Evolutionary conservation across 306 rosid genomes (phyloP), one percentile per base, ranked within the genome.

Genomic region (Dalbergia cochinchinensis): DNA sequence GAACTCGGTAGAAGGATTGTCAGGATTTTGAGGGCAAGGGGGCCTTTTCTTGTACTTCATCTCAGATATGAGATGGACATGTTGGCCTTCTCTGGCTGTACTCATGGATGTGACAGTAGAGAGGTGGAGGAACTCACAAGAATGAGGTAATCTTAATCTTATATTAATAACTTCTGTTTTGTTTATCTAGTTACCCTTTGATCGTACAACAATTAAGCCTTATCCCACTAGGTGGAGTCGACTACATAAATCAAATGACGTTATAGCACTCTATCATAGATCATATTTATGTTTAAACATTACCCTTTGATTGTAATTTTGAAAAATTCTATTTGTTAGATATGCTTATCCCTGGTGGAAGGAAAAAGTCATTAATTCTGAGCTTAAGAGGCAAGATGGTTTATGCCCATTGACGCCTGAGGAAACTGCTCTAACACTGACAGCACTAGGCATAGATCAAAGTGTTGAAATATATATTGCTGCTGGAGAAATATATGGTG

Each of bases 1-100:
- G 83, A 89, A 65, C 90, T 92, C 72, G 98, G 98, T 22, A 85
- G 91, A 76, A 93, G 75, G 83, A 85, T 93, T 47, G 92, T 93
- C 41, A 86, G 74, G 44, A 91, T 91, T 78, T 86, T 93, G 86
- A 89, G 97, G 81, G 86, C 85, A 76, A 93, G 76, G 5, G 99
- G 99, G 15, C 97, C 98, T 55, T 95, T 95, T 47, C 90, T 95
- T 80, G 99, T 90, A 9, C 98, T 93, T 81, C 99, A 93, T 89
- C 99, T 95, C 65, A 82, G 99, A 87, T 95, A 95, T 67, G 98
- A 95, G 83, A 95, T 95, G 99, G 99, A 95, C 76, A 95, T 93
- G 99, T 79, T 95, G 55, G 90, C 99, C 57, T 95, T 95, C 86
- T 93, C 99, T 60, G 99, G 99, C 82, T 93, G 99, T 64, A 87